These are phyloP conservation scores for Candida bentonensis DNA, from an alignment of 805 yeast genomes.

Conservation along the genomic window DNA sequence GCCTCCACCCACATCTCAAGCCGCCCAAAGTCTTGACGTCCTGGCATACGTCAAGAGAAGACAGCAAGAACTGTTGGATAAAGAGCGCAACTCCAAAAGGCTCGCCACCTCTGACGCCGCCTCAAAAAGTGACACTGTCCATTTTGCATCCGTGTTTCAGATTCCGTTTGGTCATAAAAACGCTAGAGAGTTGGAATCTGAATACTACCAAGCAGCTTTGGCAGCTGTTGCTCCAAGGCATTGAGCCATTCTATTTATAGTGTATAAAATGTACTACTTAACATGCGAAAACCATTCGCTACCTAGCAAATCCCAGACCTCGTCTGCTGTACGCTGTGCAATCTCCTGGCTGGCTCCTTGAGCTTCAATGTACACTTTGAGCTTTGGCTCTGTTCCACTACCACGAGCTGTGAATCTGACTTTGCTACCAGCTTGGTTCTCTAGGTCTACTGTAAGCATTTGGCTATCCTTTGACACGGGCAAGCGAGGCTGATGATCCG, in stretches of 20 bases:
- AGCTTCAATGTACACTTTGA: slow-evolving; percentile 85
- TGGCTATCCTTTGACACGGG: slow-evolving; percentile 66
- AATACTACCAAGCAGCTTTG: neutral
- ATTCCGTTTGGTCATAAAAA: neutral
- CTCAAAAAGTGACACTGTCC: neutral
- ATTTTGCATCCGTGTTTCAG: neutral
- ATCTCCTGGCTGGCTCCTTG: slow-evolving; percentile 30
- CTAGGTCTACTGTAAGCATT: slow-evolving; percentile 64
- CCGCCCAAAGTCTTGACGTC: neutral
- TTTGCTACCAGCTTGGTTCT: slow-evolving; percentile 17
- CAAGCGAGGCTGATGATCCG: slow-evolving; percentile 41
- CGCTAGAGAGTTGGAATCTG: neutral
- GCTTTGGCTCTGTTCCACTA: slow-evolving; percentile 92
- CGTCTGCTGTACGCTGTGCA: slow-evolving; percentile 39
- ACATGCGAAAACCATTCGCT: slow-evolving; percentile 48
- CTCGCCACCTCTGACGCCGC: neutral
- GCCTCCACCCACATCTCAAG: no score
- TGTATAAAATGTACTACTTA: neutral
- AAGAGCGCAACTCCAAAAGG: neutral
- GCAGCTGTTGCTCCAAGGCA: neutral
- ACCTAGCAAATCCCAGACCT: slow-evolving; percentile 53
- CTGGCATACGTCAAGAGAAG: neutral
- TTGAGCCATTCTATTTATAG: neutral
- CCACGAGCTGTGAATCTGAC: slow-evolving; percentile 81
- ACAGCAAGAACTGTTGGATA: neutral